Evolutionary conservation across 1,139 yeast genomes (phyloP).

Genomic region (Debaryomyces singareniensis): DNA sequence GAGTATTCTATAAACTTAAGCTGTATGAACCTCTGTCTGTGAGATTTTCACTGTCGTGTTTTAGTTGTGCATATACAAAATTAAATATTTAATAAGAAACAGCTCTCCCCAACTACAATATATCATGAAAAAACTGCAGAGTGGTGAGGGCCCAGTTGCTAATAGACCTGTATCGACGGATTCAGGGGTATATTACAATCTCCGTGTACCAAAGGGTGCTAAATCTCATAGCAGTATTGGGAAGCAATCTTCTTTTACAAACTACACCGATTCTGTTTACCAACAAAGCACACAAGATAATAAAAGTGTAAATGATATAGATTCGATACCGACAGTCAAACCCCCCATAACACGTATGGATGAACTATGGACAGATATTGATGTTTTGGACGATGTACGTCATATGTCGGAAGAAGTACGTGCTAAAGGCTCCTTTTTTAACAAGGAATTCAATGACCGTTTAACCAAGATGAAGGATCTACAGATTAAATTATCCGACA

Average conservation of each 20-base stretch:
- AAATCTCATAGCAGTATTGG: conserved; percentile 6
- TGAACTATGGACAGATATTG: conserved; percentile 82
- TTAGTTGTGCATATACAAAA: too few relatives aligned
- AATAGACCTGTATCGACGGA: too few relatives aligned
- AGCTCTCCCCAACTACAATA: too few relatives aligned
- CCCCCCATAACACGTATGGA: conserved; percentile 62
- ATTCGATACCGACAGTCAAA: conserved; percentile 39
- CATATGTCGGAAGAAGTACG: conserved; percentile 54
- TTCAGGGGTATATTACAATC: too few relatives aligned
- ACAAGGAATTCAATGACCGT: conserved; percentile 51
- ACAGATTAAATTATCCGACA: conserved; percentile 55
- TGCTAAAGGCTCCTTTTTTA: conserved; percentile 54
- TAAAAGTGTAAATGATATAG: conserved; percentile 32
- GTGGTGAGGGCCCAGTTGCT: too few relatives aligned
- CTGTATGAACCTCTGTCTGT: too few relatives aligned
- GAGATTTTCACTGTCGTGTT: too few relatives aligned
- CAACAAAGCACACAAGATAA: conserved; percentile 11
- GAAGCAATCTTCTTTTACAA: background rate
- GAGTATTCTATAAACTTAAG: too few relatives aligned
- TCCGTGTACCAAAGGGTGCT: background rate
- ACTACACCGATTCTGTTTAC: conserved; percentile 1
- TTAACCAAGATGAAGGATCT: conserved; percentile 49
- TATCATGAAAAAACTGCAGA: too few relatives aligned
- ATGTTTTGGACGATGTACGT: conserved; percentile 76
- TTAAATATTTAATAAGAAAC: too few relatives aligned